Conservation (phyloP, 345 rosid species). For the Populus tremula region DNA sequence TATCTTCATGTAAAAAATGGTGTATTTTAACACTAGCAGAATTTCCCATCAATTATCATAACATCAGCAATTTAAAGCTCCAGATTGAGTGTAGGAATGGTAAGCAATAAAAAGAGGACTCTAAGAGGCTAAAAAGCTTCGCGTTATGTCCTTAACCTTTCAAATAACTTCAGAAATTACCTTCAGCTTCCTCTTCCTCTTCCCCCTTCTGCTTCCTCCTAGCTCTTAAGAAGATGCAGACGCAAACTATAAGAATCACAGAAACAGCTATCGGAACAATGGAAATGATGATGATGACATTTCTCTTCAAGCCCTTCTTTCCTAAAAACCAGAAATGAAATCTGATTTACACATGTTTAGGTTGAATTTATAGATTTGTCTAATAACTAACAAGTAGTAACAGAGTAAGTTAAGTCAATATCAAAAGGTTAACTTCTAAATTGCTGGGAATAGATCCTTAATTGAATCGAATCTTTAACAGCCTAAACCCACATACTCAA, state of each 20-base stretch:
- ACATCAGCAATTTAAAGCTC: not conserved
- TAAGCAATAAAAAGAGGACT: too few relatives aligned
- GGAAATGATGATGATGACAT: not conserved
- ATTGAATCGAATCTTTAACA: too few relatives aligned
- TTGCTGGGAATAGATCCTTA: not conserved
- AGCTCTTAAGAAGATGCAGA: conserved; percentile 1
- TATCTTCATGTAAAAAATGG: too few relatives aligned
- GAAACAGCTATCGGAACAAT: not conserved
- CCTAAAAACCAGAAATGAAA: conserved; percentile 15
- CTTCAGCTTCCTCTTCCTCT: conserved; percentile 2
- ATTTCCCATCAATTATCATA: not conserved
- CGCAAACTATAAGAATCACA: conserved; percentile 2
- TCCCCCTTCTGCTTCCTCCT: conserved; percentile 17
- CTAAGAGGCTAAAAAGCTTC: too few relatives aligned
- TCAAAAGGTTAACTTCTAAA: not conserved
- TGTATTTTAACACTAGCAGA: too few relatives aligned
- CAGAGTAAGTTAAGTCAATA: too few relatives aligned
- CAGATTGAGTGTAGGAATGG: too few relatives aligned
- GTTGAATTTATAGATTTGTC: too few relatives aligned
- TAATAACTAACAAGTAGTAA: too few relatives aligned
- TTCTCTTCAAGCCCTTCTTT: conserved; percentile 6
- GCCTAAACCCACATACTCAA: too few relatives aligned
- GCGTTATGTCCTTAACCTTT: too few relatives aligned
- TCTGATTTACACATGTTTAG: too few relatives aligned
- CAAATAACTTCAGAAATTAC: conserved; percentile 7